Percentiles rank a stretch among this genome's conserved stretches.
phyloP scores from a whole-genome alignment of 176 grass and related monocot genomes.

The Aegilops sharonensis region DNA sequence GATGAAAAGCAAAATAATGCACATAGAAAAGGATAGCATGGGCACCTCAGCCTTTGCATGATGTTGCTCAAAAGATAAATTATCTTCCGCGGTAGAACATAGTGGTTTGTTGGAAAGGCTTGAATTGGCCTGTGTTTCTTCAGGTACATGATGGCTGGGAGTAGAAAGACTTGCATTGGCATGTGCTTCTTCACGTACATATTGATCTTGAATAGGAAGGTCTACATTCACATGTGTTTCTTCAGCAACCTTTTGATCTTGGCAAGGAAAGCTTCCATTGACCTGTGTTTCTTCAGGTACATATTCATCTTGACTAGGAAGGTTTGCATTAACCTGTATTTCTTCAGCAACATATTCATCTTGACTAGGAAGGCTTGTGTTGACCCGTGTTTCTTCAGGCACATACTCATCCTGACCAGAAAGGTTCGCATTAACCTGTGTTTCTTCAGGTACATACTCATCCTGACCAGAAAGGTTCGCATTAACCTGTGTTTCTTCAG shows the following conservation, averaged over 20 bases:
- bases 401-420: background rate
- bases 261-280: conserved; percentile 1
- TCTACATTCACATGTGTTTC: conserved; percentile 18
- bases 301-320: conserved; percentile 2
- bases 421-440: background rate
- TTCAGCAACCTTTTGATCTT: conserved; percentile 1
- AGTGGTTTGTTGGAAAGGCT: background rate
- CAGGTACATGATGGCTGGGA: background rate
- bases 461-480: conserved; percentile 19
- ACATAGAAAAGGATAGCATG: conserved; percentile 18
- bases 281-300: conserved; percentile 22
- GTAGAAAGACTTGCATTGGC: background rate
- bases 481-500: conserved; percentile 19
- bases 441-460: background rate
- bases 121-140: conserved; percentile 6
- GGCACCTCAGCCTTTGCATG: conserved; percentile 30
- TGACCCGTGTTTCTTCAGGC: conserved; percentile 25
- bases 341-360: conserved; percentile 12
- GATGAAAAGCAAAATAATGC: conserved; percentile 8
- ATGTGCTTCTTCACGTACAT: conserved; percentile 31
- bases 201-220: conserved; percentile 19
- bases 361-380: background rate
- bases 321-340: background rate
- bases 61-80: conserved; percentile 15
- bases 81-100: conserved; percentile 20